Conservation (phyloP, 495 filamentous ascomycete genomes). For the Penicillium crystallinum region DNA sequence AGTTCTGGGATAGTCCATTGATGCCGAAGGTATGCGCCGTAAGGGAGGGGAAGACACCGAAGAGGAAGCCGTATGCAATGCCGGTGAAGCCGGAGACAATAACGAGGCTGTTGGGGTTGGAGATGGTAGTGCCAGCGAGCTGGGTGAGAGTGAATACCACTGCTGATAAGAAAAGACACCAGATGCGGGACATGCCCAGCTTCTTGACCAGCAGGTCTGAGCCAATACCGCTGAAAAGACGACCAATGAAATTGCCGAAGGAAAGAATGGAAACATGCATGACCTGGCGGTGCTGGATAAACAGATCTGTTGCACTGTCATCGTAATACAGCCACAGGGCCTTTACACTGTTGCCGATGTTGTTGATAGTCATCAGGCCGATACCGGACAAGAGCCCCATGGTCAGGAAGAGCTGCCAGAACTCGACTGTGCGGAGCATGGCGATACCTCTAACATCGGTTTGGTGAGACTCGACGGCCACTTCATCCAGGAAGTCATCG, state of each 20-base stretch:
- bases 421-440: constrained; percentile 70
- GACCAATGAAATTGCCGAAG: constrained; percentile 74
- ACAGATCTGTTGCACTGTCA: constrained; percentile 61
- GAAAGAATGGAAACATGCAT: constrained; percentile 93
- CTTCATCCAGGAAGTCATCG: constrained; percentile 36
- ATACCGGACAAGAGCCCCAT: constrained; percentile 88
- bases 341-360: constrained; percentile 87
- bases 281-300: constrained; percentile 78
- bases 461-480: constrained; percentile 53
- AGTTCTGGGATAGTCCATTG: constrained; percentile 81
- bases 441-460: constrained; percentile 85
- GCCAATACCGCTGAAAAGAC: constrained; percentile 65
- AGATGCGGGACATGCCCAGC: constrained; percentile 73
- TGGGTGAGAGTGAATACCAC: constrained; percentile 77
- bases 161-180: constrained; percentile 78
- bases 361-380: constrained; percentile 98
- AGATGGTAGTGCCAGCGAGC: constrained; percentile 68
- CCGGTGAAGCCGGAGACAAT: constrained; percentile 80
- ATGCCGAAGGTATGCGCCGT: constrained; percentile 90
- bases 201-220: constrained; percentile 83
- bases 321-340: constrained; percentile 82
- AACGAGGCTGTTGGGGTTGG: constrained; percentile 72
- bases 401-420: constrained; percentile 83
- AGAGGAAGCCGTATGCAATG: constrained; percentile 87
- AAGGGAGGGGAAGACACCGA: constrained; percentile 90